phyloP scores from a whole-genome alignment of 1,284 basidiomycete genomes.

The Moesziomyces sp. region DNA sequence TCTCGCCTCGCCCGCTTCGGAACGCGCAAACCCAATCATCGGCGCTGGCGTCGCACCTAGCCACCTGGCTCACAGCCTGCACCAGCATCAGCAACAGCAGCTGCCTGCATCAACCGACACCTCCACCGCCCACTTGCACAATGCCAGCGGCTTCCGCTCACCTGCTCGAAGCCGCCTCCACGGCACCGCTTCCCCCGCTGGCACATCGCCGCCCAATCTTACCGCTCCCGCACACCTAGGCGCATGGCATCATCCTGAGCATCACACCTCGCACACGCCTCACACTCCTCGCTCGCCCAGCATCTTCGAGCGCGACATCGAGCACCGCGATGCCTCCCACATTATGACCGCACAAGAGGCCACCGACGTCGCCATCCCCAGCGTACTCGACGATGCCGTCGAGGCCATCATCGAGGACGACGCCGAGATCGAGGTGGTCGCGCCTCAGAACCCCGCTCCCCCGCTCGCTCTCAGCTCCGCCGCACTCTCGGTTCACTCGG shows the following conservation, averaged over 20 bases:
- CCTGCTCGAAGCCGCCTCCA: slow-evolving; percentile 28
- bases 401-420: slow-evolving; percentile 62
- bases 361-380: slow-evolving; percentile 63
- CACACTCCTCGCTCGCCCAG: slow-evolving; percentile 30
- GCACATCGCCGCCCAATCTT: slow-evolving; percentile 24
- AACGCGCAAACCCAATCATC: slow-evolving; percentile 28
- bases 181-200: slow-evolving; percentile 29
- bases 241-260: slow-evolving; percentile 12
- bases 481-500: slow-evolving; percentile 54
- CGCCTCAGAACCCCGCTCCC: slow-evolving; percentile 51
- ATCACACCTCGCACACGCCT: slow-evolving; percentile 15
- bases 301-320: slow-evolving; percentile 66
- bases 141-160: slow-evolving; percentile 28
- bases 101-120: slow-evolving; percentile 7
- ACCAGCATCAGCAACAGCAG: slow-evolving; percentile 24
- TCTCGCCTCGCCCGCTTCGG: slow-evolving; percentile 23
- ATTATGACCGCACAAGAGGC: slow-evolving; percentile 60
- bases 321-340: slow-evolving; percentile 60
- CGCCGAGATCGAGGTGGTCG: slow-evolving; percentile 60
- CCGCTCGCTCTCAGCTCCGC: slow-evolving; percentile 52
- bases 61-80: slow-evolving; percentile 28
- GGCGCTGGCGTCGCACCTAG: slow-evolving; percentile 17
- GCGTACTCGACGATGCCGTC: slow-evolving; percentile 64
- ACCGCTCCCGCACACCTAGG: background rate
- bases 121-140: slow-evolving; percentile 1